These are phyloP conservation scores for Chlorella sp. DNA, from an alignment of 139 green algal species.

Conservation along the genomic window DNA sequence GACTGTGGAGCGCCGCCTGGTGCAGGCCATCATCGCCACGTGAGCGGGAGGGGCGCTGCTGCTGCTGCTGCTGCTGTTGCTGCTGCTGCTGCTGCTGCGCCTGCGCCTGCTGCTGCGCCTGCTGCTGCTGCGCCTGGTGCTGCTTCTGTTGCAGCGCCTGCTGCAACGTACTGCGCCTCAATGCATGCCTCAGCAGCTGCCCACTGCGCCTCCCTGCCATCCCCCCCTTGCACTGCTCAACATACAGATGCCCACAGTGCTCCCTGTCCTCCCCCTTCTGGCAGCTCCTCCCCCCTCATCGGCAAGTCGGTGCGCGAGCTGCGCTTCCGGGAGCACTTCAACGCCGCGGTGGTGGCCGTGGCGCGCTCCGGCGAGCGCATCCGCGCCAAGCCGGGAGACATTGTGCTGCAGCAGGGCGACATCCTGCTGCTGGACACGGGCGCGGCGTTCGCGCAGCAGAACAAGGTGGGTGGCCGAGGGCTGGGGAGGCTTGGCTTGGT, in stretches of 20 bases:
- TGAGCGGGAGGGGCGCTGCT: background rate
- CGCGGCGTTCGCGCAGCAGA: slow-evolving; percentile 50
- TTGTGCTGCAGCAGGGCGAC: slow-evolving; percentile 58
- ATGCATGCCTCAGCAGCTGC: too few species aligned
- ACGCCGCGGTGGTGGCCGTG: slow-evolving; percentile 81
- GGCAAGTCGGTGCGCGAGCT: slow-evolving; percentile 63
- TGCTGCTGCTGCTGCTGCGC: too few species aligned
- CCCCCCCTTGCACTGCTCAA: too few species aligned
- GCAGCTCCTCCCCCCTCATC: background rate
- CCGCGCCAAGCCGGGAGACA: slow-evolving; percentile 55
- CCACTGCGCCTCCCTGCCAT: too few species aligned
- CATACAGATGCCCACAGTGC: too few species aligned
- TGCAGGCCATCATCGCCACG: slow-evolving; percentile 71
- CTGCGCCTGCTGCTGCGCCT: too few species aligned
- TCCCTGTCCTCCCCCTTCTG: background rate
- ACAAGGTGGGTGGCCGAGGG: slow-evolving; percentile 19
- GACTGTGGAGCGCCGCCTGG: slow-evolving; percentile 44
- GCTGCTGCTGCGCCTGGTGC: too few species aligned
- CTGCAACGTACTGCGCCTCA: too few species aligned
- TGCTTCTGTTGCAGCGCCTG: too few species aligned
- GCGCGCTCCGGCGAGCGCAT: slow-evolving; percentile 62
- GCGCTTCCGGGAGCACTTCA: slow-evolving; percentile 75
- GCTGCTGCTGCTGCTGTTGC: background rate
- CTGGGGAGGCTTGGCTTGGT: too few species aligned
- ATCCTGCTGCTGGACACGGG: slow-evolving; percentile 69